These are phyloP conservation scores for Solanum clarkiae DNA, from an alignment of 257 asterid species.

Conservation along the genomic window DNA sequence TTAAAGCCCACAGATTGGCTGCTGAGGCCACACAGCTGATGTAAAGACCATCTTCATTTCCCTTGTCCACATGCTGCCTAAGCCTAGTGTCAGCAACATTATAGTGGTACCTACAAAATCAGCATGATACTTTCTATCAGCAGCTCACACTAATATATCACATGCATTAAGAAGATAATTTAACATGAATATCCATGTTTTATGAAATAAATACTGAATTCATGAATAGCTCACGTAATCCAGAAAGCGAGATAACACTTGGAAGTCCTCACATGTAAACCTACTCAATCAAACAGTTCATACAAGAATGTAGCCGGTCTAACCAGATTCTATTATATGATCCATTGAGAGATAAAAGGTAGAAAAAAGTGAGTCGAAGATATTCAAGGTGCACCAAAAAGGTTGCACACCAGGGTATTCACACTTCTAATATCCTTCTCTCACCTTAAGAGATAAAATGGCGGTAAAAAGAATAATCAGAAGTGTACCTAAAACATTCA, in stretches of 20 bases:
- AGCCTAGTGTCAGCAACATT: conserved; percentile 80
- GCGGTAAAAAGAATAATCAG: neutral
- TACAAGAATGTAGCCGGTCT: neutral
- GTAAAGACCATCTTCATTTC: conserved; percentile 85
- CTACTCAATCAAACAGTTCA: neutral
- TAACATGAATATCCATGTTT: neutral
- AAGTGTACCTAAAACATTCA: neutral
- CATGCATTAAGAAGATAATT: neutral
- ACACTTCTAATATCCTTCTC: neutral
- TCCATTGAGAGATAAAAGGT: neutral
- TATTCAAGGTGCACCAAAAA: neutral
- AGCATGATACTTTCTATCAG: neutral
- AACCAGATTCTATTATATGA: neutral
- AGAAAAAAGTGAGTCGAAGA: neutral
- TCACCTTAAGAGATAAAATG: neutral
- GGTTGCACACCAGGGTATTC: neutral
- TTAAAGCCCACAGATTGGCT: conserved; percentile 90
- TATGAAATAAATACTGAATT: neutral
- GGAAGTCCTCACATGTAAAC: neutral
- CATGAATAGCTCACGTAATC: neutral
- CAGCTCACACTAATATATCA: neutral
- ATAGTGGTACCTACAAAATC: conserved; percentile 55
- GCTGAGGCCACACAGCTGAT: conserved; percentile 95
- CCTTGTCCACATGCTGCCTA: conserved; percentile 79
- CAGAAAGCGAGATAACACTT: neutral